phyloP scores from a whole-genome alignment of 805 yeast genomes.

The Helenozyma rhizophorensis region DNA sequence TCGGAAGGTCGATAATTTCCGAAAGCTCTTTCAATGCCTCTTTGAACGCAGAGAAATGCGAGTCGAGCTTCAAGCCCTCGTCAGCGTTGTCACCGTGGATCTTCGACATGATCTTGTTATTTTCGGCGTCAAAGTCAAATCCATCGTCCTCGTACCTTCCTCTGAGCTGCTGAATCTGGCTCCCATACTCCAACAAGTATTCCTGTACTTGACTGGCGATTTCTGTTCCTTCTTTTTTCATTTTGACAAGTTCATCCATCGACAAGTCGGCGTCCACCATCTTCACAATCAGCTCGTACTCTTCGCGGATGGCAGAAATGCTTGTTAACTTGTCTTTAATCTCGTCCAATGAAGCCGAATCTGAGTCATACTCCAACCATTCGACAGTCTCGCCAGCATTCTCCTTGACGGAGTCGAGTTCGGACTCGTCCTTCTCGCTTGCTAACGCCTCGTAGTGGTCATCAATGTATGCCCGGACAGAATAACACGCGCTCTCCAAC shows the following conservation, averaged over 20 bases:
- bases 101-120: slow-evolving; percentile 33
- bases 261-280: slow-evolving; percentile 47
- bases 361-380: slow-evolving; percentile 77
- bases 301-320: slow-evolving; percentile 15
- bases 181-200: slow-evolving; percentile 40
- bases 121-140: slow-evolving; percentile 51
- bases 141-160: slow-evolving; percentile 41
- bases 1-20: slow-evolving; percentile 16
- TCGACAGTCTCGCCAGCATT: slow-evolving; percentile 52
- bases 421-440: slow-evolving; percentile 36
- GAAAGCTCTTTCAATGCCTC: slow-evolving; percentile 26
- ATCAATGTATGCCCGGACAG: slow-evolving; percentile 56
- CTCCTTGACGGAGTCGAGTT: slow-evolving; percentile 25
- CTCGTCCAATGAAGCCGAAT: slow-evolving; percentile 36
- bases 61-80: slow-evolving; percentile 21
- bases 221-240: slow-evolving; percentile 40
- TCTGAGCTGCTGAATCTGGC: slow-evolving; percentile 40
- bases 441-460: slow-evolving; percentile 41
- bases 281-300: slow-evolving; percentile 32
- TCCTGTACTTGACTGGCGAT: slow-evolving; percentile 42
- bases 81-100: slow-evolving; percentile 9
- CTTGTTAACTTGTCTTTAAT: slow-evolving; percentile 22
- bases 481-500: slow-evolving; percentile 72
- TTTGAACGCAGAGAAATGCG: slow-evolving; percentile 21
- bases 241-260: slow-evolving; percentile 36